phyloP scores from a whole-genome alignment of 2,329 filamentous ascomycete species.

The Xylariaceae sp. region DNA sequence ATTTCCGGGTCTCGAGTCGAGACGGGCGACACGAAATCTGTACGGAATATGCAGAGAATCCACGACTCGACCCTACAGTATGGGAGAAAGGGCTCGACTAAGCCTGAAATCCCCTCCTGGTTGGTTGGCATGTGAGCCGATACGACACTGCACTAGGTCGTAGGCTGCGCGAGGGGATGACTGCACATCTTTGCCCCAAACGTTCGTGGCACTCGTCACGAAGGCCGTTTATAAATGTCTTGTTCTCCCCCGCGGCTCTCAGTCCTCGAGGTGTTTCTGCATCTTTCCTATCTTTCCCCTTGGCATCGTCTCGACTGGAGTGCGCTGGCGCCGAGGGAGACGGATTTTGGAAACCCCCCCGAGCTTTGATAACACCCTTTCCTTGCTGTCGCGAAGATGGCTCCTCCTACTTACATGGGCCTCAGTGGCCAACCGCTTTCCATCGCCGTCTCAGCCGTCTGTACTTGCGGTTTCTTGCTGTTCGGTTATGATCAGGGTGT shows the following conservation, averaged over 20 bases:
- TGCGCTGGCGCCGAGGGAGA: background rate
- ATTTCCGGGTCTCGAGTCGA: background rate
- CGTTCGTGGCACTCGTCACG: background rate
- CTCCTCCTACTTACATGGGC: slow-evolving; percentile 52
- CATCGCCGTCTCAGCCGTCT: slow-evolving; percentile 54
- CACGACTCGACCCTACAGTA: background rate
- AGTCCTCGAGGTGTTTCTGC: background rate
- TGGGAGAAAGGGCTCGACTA: background rate
- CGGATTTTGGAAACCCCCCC: background rate
- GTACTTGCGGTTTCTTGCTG: slow-evolving; percentile 58
- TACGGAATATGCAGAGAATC: background rate
- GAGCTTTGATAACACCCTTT: slow-evolving; percentile 7
- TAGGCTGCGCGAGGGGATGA: background rate
- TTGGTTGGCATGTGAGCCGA: background rate
- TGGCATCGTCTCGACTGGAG: background rate
- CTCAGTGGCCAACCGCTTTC: slow-evolving; percentile 53
- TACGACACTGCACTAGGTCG: background rate
- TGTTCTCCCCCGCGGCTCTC: slow-evolving; percentile 6
- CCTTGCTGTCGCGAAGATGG: slow-evolving; percentile 35
- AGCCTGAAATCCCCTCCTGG: background rate
- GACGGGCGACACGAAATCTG: background rate
- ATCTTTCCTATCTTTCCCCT: background rate
- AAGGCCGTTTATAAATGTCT: slow-evolving; percentile 9
- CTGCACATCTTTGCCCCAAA: slow-evolving; percentile 10
- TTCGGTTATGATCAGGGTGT: slow-evolving; percentile 38